Evolutionary conservation across 306 rosid species (phyloP), one percentile per base, ranked within the genome.

Genomic region (Vigna nakashimae): DNA sequence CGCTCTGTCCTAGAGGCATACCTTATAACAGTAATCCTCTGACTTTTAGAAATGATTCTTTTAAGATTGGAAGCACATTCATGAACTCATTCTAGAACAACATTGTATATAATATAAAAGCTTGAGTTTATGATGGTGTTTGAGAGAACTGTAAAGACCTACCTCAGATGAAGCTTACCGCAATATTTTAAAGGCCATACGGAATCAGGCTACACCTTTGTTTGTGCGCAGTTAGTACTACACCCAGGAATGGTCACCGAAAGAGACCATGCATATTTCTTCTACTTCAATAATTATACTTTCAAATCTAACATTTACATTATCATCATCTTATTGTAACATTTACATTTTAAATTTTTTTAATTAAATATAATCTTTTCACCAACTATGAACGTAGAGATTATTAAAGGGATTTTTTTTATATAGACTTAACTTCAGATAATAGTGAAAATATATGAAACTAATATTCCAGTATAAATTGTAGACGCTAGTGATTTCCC

Each of bases 201-300:
- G 69, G 69, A 64, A 64, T 64, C 30, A 17, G 50, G 28, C 49
- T 36, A 64, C 69, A 38, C 69, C 69, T 38, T 64, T 64, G 9
- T 36, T 64, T 64, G 69, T 64, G 69, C 50, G 46, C 69, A 17
- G 0, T 9, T 17, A 9, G 69, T 64, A 38, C 69, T 10, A 9
- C 9, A 16, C 22, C 45, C 0, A 60, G 45, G 22, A 30, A 34
- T 38, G 18, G n/a, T 15, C 5, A 45, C 13, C 3, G 16, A 64
- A 38, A 38, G 8, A 36, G 69, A 64, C 28, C 9, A 9, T 64
- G n/a, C 69, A 16, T 62, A 11, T 4, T 56, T 18, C 7, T 36
- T 64, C 2, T 36, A 63, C 4, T 17, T 36, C 18, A 9, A 64
- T 64, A 38, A 64, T 64, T 38, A 17, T 38, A 38, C 30, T 64